These are phyloP conservation scores for Periglandula ipomoeae DNA, from an alignment of 2,329 filamentous ascomycete species.

Conservation along the genomic window DNA sequence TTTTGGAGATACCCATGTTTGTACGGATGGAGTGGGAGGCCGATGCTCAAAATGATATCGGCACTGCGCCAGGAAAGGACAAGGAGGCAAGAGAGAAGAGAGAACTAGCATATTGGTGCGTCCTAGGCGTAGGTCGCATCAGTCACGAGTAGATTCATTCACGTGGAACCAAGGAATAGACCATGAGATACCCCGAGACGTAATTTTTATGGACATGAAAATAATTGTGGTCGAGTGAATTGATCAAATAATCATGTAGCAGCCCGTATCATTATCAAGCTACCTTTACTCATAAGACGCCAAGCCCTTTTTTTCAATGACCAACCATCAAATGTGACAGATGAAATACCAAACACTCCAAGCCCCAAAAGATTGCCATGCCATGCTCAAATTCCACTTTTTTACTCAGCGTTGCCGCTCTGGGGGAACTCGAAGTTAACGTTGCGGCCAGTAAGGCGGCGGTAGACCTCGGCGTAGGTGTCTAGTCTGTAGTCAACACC, in stretches of 20 bases:
- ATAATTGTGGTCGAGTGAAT: conserved; percentile 14
- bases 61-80: conserved; percentile 39
- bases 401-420: conserved; percentile 55
- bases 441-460: conserved; percentile 88
- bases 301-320: conserved; percentile 30
- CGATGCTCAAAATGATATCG: conserved; percentile 57
- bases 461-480: conserved; percentile 99
- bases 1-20: conserved; percentile 87
- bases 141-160: conserved; percentile 30
- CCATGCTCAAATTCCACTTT: conserved; percentile 41
- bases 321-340: conserved; percentile 25
- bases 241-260: conserved; percentile 28
- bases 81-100: conserved; percentile 65
- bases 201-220: conserved; percentile 10
- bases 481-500: conserved; percentile 99
- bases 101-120: conserved; percentile 93
- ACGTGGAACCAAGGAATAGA: conserved; percentile 8
- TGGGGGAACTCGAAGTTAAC: conserved; percentile 99
- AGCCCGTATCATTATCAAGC: conserved; percentile 40
- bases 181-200: conserved; percentile 36
- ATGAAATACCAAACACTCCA: conserved; percentile 21
- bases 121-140: conserved; percentile 79
- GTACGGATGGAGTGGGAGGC: conserved; percentile 86
- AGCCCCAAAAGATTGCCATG: conserved; percentile 7
- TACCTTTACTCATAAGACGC: conserved; percentile 40